phyloP scores from a whole-genome alignment of 176 grass and related monocot genomes.

The Typha latifolia region DNA sequence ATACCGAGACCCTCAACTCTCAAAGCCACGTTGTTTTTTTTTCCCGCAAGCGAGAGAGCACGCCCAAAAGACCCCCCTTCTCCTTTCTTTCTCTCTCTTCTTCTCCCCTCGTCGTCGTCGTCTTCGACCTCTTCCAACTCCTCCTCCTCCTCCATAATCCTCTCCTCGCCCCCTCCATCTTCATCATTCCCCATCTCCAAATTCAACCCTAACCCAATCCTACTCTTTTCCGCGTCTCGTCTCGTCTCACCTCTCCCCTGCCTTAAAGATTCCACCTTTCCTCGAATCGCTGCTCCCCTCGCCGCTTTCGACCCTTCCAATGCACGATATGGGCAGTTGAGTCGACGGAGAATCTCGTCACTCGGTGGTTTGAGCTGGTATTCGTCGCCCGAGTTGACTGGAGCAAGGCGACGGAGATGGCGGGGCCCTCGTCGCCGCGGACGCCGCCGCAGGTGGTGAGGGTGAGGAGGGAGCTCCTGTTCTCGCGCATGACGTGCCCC shows the following conservation, averaged over 20 bases:
- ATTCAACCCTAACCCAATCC: neutral
- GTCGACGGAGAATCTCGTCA: neutral
- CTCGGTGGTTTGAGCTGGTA: constrained; percentile 12
- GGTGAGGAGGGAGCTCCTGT: constrained; percentile 35
- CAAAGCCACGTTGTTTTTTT: constrained; percentile 19
- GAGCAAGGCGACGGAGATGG: constrained; percentile 21
- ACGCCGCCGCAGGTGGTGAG: constrained; percentile 23
- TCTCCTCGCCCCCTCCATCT: neutral
- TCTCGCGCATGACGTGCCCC: constrained; percentile 60
- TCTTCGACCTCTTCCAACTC: constrained; percentile 12
- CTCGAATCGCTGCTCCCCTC: constrained; percentile 18
- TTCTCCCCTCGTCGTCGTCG: constrained; percentile 7
- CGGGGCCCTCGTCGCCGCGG: constrained; percentile 10
- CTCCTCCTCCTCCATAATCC: neutral
- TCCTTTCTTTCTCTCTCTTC: neutral
- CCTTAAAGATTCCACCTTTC: neutral
- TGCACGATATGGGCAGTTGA: neutral
- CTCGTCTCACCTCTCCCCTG: constrained; percentile 16
- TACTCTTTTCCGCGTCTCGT: constrained; percentile 1
- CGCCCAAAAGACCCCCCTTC: neutral
- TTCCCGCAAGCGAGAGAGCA: neutral
- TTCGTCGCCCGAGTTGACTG: constrained; percentile 5
- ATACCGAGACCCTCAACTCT: neutral
- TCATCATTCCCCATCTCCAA: constrained; percentile 3
- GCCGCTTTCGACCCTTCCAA: constrained; percentile 8